Evolutionary conservation across 345 rosid genomes (phyloP).

Genomic region (Salix arbutifolia): DNA sequence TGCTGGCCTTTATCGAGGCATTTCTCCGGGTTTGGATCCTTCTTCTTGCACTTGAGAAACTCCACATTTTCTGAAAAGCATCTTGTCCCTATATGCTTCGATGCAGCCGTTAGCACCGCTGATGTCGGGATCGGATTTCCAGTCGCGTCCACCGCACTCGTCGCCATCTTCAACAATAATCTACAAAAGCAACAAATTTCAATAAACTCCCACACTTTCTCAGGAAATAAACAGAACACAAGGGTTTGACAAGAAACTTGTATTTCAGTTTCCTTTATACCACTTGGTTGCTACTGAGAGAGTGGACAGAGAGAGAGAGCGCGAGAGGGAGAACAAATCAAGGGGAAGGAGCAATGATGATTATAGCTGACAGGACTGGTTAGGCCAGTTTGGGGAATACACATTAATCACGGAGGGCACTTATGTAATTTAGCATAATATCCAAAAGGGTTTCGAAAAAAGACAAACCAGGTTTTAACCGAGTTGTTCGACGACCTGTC

Average conservation of each 20-base stretch:
- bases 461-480: too few relatives aligned
- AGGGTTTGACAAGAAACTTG: not conserved
- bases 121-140: conserved; percentile 95
- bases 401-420: not conserved
- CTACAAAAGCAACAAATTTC: not conserved
- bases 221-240: conserved; percentile 4
- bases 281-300: not conserved
- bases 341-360: too few relatives aligned
- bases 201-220: conserved; percentile 4
- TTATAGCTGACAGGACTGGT: not conserved
- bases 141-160: conserved; percentile 59
- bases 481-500: too few relatives aligned
- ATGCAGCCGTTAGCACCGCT: conserved; percentile 78
- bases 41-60: conserved; percentile 94
- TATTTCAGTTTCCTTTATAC: not conserved
- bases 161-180: conserved; percentile 38
- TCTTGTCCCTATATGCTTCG: conserved; percentile 70
- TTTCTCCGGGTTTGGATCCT: conserved; percentile 95
- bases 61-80: conserved; percentile 76
- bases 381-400: not conserved
- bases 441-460: not conserved
- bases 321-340: not conserved
- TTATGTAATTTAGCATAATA: not conserved
- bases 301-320: not conserved
- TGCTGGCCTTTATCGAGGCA: conserved; percentile 91